These are phyloP conservation scores for Blastobotrys terrestris DNA, from an alignment of 805 yeast genomes.

Conservation along the genomic window DNA sequence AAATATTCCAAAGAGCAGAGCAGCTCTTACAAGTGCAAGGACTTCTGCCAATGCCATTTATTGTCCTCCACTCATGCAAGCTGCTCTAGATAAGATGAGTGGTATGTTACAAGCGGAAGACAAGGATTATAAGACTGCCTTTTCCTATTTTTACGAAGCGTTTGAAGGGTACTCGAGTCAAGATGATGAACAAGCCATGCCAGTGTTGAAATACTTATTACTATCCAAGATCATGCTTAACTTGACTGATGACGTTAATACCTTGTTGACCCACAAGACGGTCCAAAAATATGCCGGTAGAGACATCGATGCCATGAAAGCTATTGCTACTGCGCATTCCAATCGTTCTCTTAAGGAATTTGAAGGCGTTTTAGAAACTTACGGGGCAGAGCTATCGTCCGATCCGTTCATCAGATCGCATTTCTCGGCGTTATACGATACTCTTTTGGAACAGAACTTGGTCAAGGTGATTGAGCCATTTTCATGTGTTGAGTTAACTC, in stretches of 20 bases:
- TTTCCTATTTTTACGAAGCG: slow-evolving; percentile 89
- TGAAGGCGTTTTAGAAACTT: slow-evolving; percentile 70
- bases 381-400: slow-evolving; percentile 63
- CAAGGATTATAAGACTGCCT: slow-evolving; percentile 93
- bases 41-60: slow-evolving; percentile 96
- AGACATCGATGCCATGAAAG: slow-evolving; percentile 93
- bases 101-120: slow-evolving; percentile 96
- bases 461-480: slow-evolving; percentile 94
- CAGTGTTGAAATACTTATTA: slow-evolving; percentile 85
- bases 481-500: slow-evolving; percentile 89
- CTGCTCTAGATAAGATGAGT: slow-evolving; percentile 90
- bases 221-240: slow-evolving; percentile 91
- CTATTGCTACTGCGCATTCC: slow-evolving; percentile 83
- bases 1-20: slow-evolving; percentile 84
- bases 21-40: slow-evolving; percentile 89
- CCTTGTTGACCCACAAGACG: slow-evolving; percentile 67
- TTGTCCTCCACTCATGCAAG: slow-evolving; percentile 90
- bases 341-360: slow-evolving; percentile 88
- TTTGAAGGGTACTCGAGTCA: slow-evolving; percentile 82
- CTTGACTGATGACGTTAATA: slow-evolving; percentile 76
- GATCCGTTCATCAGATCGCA: slow-evolving; percentile 89
- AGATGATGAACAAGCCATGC: slow-evolving; percentile 46
- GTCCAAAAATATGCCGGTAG: slow-evolving; percentile 69
- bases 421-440: slow-evolving; percentile 87
- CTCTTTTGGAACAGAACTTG: slow-evolving; percentile 85